Conservation (phyloP, 371 early-diverging fungal genomes). For the Mucor indicus region DNA sequence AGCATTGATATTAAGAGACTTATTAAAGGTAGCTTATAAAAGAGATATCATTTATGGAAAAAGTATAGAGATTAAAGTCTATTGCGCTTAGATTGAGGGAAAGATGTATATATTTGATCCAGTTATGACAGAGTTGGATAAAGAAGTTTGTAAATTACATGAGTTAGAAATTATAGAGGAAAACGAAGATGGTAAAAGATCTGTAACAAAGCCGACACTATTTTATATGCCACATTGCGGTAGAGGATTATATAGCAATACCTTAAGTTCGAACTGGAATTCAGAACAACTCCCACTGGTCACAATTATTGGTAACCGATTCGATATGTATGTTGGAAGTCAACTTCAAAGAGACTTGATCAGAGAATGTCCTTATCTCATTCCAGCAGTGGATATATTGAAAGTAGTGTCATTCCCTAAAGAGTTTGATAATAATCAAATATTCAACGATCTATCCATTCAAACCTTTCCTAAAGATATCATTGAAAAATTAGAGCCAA, state of each 20-base stretch:
- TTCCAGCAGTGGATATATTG: constrained; percentile 48
- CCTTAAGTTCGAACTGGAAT: constrained; percentile 60
- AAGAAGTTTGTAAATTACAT: constrained; percentile 34
- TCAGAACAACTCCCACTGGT: constrained; percentile 25
- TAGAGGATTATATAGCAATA: constrained; percentile 58
- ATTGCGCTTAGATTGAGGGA: constrained; percentile 31
- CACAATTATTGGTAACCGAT: constrained; percentile 53
- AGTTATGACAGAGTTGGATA: constrained; percentile 57
- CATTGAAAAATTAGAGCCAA: neutral
- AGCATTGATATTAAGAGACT: constrained; percentile 43
- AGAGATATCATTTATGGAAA: neutral
- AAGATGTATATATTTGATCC: constrained; percentile 63
- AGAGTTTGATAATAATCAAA: constrained; percentile 57
- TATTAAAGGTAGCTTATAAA: constrained; percentile 41
- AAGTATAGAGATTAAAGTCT: neutral
- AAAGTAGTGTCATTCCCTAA: constrained; percentile 35
- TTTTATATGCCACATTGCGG: constrained; percentile 79
- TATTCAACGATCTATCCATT: constrained; percentile 54
- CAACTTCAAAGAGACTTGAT: constrained; percentile 46
- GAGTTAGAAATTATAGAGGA: constrained; percentile 36
- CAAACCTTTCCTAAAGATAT: constrained; percentile 30
- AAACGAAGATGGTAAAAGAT: constrained; percentile 42
- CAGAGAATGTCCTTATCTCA: constrained; percentile 53
- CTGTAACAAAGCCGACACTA: constrained; percentile 36
- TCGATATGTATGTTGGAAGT: constrained; percentile 61